Evolutionary conservation across 2,329 filamentous ascomycete genomes (phyloP).

Genomic region (Curvularia eragrostidis): DNA sequence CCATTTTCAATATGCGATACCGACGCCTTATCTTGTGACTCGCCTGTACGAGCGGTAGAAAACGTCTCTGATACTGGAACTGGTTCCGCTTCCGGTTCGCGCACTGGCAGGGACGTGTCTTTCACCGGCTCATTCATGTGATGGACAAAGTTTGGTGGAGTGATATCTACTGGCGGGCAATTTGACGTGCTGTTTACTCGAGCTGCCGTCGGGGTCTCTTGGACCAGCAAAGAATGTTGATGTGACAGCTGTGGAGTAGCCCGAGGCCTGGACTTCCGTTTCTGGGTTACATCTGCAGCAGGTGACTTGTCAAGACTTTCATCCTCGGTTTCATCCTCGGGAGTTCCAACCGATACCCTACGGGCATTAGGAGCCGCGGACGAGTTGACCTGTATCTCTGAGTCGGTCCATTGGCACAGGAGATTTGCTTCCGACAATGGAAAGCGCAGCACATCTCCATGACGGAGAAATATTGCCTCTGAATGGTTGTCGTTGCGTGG

Average conservation of each 20-base stretch:
- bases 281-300: conserved; percentile 25
- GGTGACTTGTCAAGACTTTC: conserved; percentile 29
- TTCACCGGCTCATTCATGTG: neutral
- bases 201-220: conserved; percentile 41
- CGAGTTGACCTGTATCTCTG: conserved; percentile 43
- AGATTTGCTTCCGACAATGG: conserved; percentile 16
- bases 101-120: conserved; percentile 5
- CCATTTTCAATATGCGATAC: neutral
- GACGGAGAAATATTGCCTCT: conserved; percentile 41
- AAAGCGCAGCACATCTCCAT: conserved; percentile 35
- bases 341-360: conserved; percentile 14
- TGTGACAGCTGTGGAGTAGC: conserved; percentile 35
- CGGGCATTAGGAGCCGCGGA: conserved; percentile 25
- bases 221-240: conserved; percentile 37
- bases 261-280: conserved; percentile 20
- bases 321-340: conserved; percentile 35
- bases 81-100: neutral
- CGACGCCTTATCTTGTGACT: conserved; percentile 12
- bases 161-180: neutral
- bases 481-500: conserved; percentile 16
- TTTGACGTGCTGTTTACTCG: conserved; percentile 18
- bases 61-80: conserved; percentile 11
- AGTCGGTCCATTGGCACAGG: conserved; percentile 24
- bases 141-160: conserved; percentile 4
- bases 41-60: conserved; percentile 30